Percentiles rank a stretch among this genome's conserved stretches.
Evolutionary conservation across 2,329 filamentous ascomycete genomes (phyloP).

Genomic region (Xylaria sp.): DNA sequence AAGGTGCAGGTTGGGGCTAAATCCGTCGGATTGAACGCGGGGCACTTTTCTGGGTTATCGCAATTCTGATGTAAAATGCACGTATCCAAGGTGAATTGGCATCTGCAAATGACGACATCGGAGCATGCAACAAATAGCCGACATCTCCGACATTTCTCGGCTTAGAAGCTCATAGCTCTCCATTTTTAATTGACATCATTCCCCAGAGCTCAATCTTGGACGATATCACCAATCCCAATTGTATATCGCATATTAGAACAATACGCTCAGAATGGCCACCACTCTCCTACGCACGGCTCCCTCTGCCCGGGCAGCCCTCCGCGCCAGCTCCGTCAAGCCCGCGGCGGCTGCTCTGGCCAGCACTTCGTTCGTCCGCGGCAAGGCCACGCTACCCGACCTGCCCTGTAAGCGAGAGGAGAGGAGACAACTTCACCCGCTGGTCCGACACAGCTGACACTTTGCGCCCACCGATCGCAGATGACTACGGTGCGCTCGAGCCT

Average conservation of each 20-base stretch:
- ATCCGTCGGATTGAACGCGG: background rate
- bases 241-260: too few species aligned
- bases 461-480: constrained; percentile 66
- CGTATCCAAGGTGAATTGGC: background rate
- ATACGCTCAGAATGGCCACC: constrained; percentile 71
- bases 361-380: constrained; percentile 82
- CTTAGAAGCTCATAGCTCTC: constrained; percentile 4
- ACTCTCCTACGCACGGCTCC: constrained; percentile 77
- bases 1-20: too few species aligned
- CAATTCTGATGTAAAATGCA: constrained; percentile 8
- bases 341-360: constrained; percentile 73
- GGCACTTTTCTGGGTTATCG: constrained; percentile 9
- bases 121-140: constrained; percentile 1
- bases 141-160: background rate
- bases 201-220: background rate
- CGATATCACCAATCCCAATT: background rate
- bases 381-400: constrained; percentile 93
- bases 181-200: constrained; percentile 32
- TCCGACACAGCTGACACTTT: constrained; percentile 5
- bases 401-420: constrained; percentile 65
- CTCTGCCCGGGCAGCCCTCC: constrained; percentile 75
- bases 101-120: constrained; percentile 10
- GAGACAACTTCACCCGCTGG: background rate
- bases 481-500: constrained; percentile 94
- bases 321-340: constrained; percentile 66